phyloP scores from a whole-genome alignment of 1,284 basidiomycete species.

The Heliocybe sulcata region DNA sequence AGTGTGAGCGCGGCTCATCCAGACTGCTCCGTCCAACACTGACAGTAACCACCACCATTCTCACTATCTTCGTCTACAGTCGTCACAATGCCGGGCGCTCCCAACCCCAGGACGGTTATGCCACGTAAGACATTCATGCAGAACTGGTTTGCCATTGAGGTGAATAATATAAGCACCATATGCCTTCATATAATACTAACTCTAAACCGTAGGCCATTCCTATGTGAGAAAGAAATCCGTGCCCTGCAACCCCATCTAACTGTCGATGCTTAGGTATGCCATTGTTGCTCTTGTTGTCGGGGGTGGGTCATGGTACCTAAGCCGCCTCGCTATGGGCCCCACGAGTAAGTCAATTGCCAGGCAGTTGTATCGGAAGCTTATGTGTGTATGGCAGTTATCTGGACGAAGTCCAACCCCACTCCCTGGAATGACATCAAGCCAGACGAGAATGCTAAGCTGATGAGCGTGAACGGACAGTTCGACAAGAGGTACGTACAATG shows the following conservation, averaged over 20 bases:
- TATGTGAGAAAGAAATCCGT: constrained; percentile 45
- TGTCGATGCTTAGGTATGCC: constrained; percentile 47
- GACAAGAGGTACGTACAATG: constrained; percentile 47
- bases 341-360: constrained; percentile 37
- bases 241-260: constrained; percentile 1
- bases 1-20: background rate
- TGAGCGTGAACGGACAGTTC: constrained; percentile 65
- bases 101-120: background rate
- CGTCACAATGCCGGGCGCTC: constrained; percentile 15
- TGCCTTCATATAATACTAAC: constrained; percentile 4
- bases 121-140: constrained; percentile 40
- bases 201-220: constrained; percentile 54
- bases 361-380: constrained; percentile 3
- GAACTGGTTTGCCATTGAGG: constrained; percentile 82
- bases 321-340: constrained; percentile 65
- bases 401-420: constrained; percentile 74
- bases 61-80: background rate
- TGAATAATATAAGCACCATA: constrained; percentile 20
- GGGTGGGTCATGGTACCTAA: constrained; percentile 68
- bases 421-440: constrained; percentile 75
- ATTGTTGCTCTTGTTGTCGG: constrained; percentile 59
- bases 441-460: constrained; percentile 64
- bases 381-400: constrained; percentile 46
- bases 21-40: background rate
- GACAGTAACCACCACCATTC: background rate